Percentiles rank a stretch among this genome's conserved stretches.
These are phyloP conservation scores for Ceratocystis harringtonii DNA, from an alignment of 2,329 filamentous ascomycete species.

Conservation along the genomic window DNA sequence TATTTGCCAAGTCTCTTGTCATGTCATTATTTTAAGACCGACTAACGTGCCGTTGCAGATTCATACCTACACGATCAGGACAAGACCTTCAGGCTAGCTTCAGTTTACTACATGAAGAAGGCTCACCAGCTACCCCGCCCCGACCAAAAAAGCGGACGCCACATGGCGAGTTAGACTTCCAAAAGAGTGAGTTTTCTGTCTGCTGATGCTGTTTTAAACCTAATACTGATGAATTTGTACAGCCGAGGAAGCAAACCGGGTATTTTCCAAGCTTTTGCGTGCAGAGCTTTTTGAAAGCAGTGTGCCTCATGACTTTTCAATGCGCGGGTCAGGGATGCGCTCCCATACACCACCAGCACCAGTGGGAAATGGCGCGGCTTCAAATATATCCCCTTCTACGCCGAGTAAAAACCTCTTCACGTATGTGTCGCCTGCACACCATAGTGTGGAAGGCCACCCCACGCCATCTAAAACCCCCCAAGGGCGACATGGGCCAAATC, in stretches of 20 bases:
- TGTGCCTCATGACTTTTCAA: conserved; percentile 50
- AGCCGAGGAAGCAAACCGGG: conserved; percentile 90
- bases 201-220: background rate
- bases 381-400: conserved; percentile 75
- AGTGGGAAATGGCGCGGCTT: conserved; percentile 47
- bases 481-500: conserved; percentile 70
- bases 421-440: conserved; percentile 67
- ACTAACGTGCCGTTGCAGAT: conserved; percentile 39
- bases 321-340: conserved; percentile 12
- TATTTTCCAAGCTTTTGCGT: conserved; percentile 74
- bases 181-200: conserved; percentile 52
- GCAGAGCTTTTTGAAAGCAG: conserved; percentile 86
- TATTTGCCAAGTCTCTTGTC: conserved; percentile 2
- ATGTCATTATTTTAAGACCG: conserved; percentile 17
- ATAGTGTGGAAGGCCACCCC: conserved; percentile 59
- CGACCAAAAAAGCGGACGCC: conserved; percentile 71
- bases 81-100: conserved; percentile 90
- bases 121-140: conserved; percentile 80
- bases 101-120: conserved; percentile 80
- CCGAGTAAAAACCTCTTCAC: conserved; percentile 95
- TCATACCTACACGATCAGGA: conserved; percentile 86
- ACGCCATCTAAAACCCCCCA: conserved; percentile 83
- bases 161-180: conserved; percentile 83
- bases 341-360: conserved; percentile 66
- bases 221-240: background rate